Conservation (phyloP, 2,329 filamentous ascomycete genomes). For the Colletotrichum tabaci region DNA sequence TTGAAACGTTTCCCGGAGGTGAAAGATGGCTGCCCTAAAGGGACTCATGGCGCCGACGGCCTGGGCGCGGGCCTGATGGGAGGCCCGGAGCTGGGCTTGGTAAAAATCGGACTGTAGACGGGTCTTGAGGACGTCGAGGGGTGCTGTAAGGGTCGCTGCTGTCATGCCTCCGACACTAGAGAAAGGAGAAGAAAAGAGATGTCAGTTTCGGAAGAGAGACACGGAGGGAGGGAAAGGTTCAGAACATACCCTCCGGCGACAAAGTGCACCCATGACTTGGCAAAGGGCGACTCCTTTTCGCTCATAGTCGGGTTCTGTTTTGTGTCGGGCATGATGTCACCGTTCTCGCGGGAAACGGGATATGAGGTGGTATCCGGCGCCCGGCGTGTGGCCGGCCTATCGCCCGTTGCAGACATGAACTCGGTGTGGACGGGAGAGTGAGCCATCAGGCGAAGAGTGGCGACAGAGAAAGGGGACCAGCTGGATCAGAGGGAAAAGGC, state of each 20-base stretch:
- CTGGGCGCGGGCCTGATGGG: slow-evolving; percentile 72
- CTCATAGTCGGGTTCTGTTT: slow-evolving; percentile 45
- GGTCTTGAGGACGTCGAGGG: slow-evolving; percentile 94
- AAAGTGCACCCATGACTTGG: slow-evolving; percentile 93
- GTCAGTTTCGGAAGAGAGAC: slow-evolving; percentile 22
- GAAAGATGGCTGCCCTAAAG: slow-evolving; percentile 76
- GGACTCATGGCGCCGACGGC: slow-evolving; percentile 70
- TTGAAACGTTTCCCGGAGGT: slow-evolving; percentile 88
- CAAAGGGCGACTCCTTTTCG: slow-evolving; percentile 64
- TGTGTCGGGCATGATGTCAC: slow-evolving; percentile 66
- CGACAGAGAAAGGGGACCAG: background rate
- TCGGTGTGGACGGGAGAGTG: slow-evolving; percentile 48
- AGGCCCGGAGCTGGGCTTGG: slow-evolving; percentile 82
- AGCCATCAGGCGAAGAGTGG: slow-evolving; percentile 48
- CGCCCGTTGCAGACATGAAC: slow-evolving; percentile 51
- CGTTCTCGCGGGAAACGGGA: slow-evolving; percentile 70
- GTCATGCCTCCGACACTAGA: slow-evolving; percentile 89
- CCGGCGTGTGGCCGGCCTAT: slow-evolving; percentile 43
- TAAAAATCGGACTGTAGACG: slow-evolving; percentile 96
- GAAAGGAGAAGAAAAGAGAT: slow-evolving; percentile 12
- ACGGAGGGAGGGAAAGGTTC: slow-evolving; percentile 21
- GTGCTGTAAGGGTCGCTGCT: slow-evolving; percentile 91
- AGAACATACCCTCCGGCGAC: slow-evolving; percentile 87
- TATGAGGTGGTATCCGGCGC: slow-evolving; percentile 40
- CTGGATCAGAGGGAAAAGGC: background rate